Conservation (phyloP, 176 grass and related monocot species). For the Bothriochloa decipiens region DNA sequence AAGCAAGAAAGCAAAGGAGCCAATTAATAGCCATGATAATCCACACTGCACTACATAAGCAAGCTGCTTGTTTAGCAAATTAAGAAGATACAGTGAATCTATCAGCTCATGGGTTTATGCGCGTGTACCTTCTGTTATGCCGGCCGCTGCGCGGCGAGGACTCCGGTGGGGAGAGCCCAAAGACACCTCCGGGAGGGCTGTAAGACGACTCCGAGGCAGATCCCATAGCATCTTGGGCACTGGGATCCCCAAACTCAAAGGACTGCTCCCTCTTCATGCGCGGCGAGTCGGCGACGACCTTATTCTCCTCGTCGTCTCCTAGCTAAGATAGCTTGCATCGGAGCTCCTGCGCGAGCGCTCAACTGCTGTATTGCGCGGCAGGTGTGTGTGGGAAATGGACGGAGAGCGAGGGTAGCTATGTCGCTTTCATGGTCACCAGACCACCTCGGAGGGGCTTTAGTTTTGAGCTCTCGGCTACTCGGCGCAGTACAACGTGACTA, state of each 20-base stretch:
- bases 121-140: constrained; percentile 47
- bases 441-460: not conserved
- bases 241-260: constrained; percentile 37
- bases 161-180: constrained; percentile 34
- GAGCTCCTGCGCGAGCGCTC: not conserved
- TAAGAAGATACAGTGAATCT: not conserved
- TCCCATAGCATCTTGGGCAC: constrained; percentile 37
- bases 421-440: constrained; percentile 37
- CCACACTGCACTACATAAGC: not conserved
- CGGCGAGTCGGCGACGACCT: constrained; percentile 34
- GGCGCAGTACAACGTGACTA: constrained; percentile 16
- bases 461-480: constrained; percentile 3
- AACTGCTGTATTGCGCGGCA: constrained; percentile 21
- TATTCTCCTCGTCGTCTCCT: constrained; percentile 10
- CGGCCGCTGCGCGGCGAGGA: constrained; percentile 45
- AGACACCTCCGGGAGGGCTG: constrained; percentile 39
- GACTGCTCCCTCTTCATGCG: constrained; percentile 46
- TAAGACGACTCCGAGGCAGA: constrained; percentile 48
- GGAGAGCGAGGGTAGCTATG: constrained; percentile 14
- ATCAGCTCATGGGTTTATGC: not conserved
- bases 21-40: not conserved
- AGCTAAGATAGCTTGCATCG: not conserved
- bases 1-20: not conserved
- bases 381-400: constrained; percentile 38
- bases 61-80: not conserved